phyloP scores from a whole-genome alignment of 2,329 filamentous ascomycete species.

The Dactylellina cionopaga region DNA sequence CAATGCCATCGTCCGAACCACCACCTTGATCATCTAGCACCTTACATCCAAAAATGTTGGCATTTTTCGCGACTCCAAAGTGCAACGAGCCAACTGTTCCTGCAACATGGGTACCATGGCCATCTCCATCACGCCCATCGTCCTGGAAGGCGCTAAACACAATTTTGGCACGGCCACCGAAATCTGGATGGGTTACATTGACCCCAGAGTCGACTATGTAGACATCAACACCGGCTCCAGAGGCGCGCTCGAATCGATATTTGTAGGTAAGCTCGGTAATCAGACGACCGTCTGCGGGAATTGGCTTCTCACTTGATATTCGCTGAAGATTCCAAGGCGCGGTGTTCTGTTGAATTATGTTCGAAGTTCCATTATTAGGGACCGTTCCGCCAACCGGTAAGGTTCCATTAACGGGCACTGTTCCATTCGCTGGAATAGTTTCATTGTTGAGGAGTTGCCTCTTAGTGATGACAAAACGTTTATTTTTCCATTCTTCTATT shows the following conservation, averaged over 20 bases:
- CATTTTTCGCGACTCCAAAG: constrained; percentile 64
- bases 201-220: constrained; percentile 65
- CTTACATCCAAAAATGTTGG: constrained; percentile 63
- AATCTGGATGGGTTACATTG: constrained; percentile 55
- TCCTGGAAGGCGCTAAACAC: constrained; percentile 61
- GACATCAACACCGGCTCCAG: constrained; percentile 63
- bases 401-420: background rate
- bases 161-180: constrained; percentile 56
- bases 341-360: constrained; percentile 28
- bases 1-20: constrained; percentile 60
- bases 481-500: constrained; percentile 20
- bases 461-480: constrained; percentile 31
- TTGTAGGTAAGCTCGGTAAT: constrained; percentile 59
- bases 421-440: background rate
- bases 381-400: constrained; percentile 1
- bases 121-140: constrained; percentile 59
- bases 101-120: constrained; percentile 64
- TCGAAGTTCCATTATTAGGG: constrained; percentile 1
- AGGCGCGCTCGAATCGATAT: constrained; percentile 58
- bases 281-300: constrained; percentile 57
- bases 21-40: constrained; percentile 60
- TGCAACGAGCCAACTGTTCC: constrained; percentile 55
- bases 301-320: constrained; percentile 56
- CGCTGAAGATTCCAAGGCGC: constrained; percentile 57
- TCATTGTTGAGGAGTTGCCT: background rate